Evolutionary conservation across 176 grass and related monocot genomes (phyloP), one percentile per base, ranked within the genome.

Genomic region (Elymus sibiricus): DNA sequence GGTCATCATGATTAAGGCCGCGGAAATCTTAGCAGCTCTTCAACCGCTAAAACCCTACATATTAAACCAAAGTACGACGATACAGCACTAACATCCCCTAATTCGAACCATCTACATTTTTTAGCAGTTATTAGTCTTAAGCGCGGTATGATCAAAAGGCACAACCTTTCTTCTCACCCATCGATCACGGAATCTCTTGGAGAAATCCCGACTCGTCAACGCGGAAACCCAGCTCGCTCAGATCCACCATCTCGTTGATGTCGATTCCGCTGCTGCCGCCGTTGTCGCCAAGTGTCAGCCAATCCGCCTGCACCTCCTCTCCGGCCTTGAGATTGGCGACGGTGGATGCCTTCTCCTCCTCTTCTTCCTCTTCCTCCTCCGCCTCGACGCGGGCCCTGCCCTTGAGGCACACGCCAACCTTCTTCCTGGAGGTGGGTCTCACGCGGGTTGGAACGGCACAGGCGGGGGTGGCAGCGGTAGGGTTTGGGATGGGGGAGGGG

Each of bases 341-440:
- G 8, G 72, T 46, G 17, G 47, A 11, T 11, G 42, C 64, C 43
- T 22, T 43, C 43, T 34, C 61, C 61, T 43, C 53, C 19, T 70
- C 73, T 26, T 82, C 81, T 5, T 67, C 83, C 24, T 90, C 79
- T 37, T 82, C 77, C 39, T 86, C 79, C 40, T 82, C 89, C 47
- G 81, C 89, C 76, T 87, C 81, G 10, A 71, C 69, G 6, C 81
- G 76, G 19, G 89, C 85, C 86, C 89, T 80, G 4, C 89, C 89
- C 89, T 91, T 91, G 76, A 91, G 70, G 82, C 81, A 84, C 35
- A 91, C 81, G 9, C 76, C 81, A 9, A 87, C 62, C 76, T 91
- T 91, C 80, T 22, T 67, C 76, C 89, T 80, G 7, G 85, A 91
- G 21, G 49, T 87, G 47, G 85, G 81, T 6, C 39, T 32, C 27